These are phyloP conservation scores for Sphaerobolus stellatus DNA, from an alignment of 1,284 basidiomycete species.

Conservation along the genomic window DNA sequence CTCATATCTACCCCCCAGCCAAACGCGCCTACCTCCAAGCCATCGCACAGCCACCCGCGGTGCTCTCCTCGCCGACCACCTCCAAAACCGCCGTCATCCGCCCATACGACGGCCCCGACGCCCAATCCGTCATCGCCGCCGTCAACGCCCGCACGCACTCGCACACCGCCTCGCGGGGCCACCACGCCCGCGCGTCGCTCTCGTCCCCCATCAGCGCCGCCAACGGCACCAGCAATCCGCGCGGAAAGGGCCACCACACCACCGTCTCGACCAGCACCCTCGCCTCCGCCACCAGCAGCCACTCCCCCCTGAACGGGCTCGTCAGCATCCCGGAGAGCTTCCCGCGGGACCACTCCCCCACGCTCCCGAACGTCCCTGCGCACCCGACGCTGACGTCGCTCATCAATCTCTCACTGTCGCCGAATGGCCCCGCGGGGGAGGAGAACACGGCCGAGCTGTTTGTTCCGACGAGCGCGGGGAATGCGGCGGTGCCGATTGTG, in stretches of 20 bases:
- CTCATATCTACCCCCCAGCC: constrained; percentile 41
- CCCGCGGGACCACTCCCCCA: constrained; percentile 69
- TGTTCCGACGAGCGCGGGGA: constrained; percentile 37
- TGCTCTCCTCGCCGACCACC: constrained; percentile 60
- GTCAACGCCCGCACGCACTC: constrained; percentile 52
- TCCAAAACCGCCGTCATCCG: constrained; percentile 60
- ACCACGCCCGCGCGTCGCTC: constrained; percentile 33
- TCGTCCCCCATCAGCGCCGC: constrained; percentile 58
- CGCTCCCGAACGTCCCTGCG: constrained; percentile 73
- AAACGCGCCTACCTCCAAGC: constrained; percentile 94
- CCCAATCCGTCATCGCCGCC: constrained; percentile 84
- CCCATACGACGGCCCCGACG: constrained; percentile 94
- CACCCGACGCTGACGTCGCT: constrained; percentile 80
- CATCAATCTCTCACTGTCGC: constrained; percentile 65
- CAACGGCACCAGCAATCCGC: constrained; percentile 46
- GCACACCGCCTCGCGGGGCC: constrained; percentile 45
- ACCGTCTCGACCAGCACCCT: no score
- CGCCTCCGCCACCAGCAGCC: constrained; percentile 31
- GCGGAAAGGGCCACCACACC: no score
- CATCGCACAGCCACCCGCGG: constrained; percentile 77
- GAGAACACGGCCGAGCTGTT: no score
- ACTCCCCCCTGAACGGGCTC: constrained; percentile 28
- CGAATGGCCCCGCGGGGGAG: constrained; percentile 42
- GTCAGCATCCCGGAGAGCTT: constrained; percentile 52
- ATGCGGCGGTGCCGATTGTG: no score